These are phyloP conservation scores for Leishmania aethiopica DNA, from an alignment of 208 protist species.

Conservation along the genomic window DNA sequence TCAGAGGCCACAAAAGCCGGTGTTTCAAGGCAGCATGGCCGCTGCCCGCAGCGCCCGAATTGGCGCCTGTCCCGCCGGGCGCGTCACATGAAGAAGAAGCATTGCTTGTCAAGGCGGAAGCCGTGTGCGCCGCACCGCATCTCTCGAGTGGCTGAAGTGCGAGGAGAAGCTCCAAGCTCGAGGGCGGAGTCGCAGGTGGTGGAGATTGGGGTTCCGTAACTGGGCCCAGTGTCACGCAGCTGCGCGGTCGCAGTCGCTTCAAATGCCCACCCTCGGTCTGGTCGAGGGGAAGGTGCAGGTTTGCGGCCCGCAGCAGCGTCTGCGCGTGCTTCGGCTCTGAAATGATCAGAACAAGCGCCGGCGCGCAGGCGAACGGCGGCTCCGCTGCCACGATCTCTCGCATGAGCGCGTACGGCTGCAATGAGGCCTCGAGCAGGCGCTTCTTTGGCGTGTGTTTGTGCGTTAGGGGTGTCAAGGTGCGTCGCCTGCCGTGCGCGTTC, in stretches of 20 bases:
- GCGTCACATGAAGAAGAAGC: not conserved
- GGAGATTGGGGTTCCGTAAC: not conserved
- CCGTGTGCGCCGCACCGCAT: not conserved
- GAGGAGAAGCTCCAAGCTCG: slow-evolving; percentile 11
- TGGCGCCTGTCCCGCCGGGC: not conserved
- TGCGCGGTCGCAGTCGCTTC: slow-evolving; percentile 70
- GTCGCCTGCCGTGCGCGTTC: not conserved
- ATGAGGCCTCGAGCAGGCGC: not conserved
- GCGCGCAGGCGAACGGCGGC: slow-evolving; percentile 42
- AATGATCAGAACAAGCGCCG: slow-evolving; percentile 43
- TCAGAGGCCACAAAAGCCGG: not conserved
- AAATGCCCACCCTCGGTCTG: slow-evolving; percentile 42
- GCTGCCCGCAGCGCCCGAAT: not conserved
- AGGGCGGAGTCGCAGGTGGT: not conserved
- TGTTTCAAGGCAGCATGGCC: not conserved
- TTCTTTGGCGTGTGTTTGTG: not conserved
- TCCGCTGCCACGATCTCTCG: slow-evolving; percentile 55
- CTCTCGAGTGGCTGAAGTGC: not conserved
- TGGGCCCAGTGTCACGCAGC: not conserved
- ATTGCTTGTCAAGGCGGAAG: not conserved
- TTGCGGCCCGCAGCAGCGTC: slow-evolving; percentile 55
- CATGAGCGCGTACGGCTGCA: slow-evolving; percentile 22
- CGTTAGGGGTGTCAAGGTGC: not conserved
- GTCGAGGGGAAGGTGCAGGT: slow-evolving; percentile 56
- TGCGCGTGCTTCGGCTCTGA: slow-evolving; percentile 47